These are phyloP conservation scores for Talaromyces liani DNA, from an alignment of 495 filamentous ascomycete species.

Conservation along the genomic window DNA sequence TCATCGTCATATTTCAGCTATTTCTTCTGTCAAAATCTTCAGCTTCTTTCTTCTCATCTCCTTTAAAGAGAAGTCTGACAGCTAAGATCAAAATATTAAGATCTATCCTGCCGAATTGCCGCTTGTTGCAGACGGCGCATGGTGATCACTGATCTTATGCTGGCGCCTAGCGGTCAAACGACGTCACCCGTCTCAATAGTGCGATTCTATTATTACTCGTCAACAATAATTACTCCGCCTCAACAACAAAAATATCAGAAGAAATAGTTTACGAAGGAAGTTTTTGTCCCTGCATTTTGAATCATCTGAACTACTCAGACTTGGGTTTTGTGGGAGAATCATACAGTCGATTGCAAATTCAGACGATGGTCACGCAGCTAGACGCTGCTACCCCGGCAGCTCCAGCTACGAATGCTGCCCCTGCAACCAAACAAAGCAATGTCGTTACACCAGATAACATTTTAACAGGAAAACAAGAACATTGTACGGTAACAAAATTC, in stretches of 20 bases:
- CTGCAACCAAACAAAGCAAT: not conserved
- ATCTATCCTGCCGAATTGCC: not conserved
- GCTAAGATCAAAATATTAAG: not conserved
- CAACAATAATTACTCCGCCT: not conserved
- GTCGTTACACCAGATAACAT: slow-evolving; percentile 39
- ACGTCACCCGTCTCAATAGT: not conserved
- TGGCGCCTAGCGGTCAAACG: not conserved
- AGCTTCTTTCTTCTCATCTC: not conserved
- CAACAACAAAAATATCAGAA: not conserved
- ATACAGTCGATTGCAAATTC: slow-evolving; percentile 12
- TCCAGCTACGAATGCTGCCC: not conserved
- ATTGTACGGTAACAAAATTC: slow-evolving; percentile 54
- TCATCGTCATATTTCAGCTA: not conserved
- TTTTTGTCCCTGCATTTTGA: not conserved
- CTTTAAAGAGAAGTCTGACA: not conserved
- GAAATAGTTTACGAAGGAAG: not conserved
- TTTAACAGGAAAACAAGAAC: slow-evolving; percentile 94
- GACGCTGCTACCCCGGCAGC: not conserved
- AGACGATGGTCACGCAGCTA: slow-evolving; percentile 2
- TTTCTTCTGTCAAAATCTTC: not conserved
- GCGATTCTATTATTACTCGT: not conserved
- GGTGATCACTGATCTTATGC: not conserved
- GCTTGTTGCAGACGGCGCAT: not conserved
- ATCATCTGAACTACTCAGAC: not conserved
- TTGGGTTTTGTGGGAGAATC: slow-evolving; percentile 20